Percentiles rank a stretch among this genome's conserved stretches.
Conservation (phyloP, 2,329 filamentous ascomycete species). For the Septoria petroselini region DNA sequence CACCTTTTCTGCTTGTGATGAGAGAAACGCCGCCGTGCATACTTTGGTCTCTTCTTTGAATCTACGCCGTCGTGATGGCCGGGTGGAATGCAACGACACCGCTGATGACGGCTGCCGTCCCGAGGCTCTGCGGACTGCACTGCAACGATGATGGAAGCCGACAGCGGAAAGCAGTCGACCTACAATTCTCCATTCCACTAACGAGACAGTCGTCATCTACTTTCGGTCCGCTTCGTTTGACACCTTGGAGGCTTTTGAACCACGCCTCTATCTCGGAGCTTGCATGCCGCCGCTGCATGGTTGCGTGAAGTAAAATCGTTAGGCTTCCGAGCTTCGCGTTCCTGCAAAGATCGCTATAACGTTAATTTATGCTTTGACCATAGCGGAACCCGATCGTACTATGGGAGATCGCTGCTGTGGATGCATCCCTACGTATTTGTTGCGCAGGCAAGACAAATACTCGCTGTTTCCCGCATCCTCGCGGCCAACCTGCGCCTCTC, state of each 20-base stretch:
- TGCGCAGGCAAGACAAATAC: neutral
- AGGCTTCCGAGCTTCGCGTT: constrained; percentile 13
- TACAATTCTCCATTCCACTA: no score
- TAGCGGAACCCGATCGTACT: constrained; percentile 5
- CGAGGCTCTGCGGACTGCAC: neutral
- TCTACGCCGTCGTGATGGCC: neutral
- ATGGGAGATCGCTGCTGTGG: constrained; percentile 10
- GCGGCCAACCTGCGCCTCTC: no score
- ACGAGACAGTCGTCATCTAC: no score
- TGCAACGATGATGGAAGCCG: no score
- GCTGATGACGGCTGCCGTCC: no score
- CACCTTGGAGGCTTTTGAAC: neutral
- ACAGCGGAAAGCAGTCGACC: no score
- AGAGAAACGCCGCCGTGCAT: neutral
- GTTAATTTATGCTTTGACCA: constrained; percentile 14
- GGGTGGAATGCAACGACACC: no score
- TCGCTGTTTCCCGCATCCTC: neutral
- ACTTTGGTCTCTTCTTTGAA: neutral
- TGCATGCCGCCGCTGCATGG: constrained; percentile 11
- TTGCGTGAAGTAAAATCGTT: constrained; percentile 5
- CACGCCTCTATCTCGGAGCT: neutral
- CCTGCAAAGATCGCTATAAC: constrained; percentile 13
- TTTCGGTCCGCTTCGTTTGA: no score
- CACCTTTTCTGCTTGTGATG: constrained; percentile 1
- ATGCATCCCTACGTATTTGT: neutral